Evolutionary conservation across 78 protist species (phyloP).

Genomic region (Planoprotostelium fungivorum): DNA sequence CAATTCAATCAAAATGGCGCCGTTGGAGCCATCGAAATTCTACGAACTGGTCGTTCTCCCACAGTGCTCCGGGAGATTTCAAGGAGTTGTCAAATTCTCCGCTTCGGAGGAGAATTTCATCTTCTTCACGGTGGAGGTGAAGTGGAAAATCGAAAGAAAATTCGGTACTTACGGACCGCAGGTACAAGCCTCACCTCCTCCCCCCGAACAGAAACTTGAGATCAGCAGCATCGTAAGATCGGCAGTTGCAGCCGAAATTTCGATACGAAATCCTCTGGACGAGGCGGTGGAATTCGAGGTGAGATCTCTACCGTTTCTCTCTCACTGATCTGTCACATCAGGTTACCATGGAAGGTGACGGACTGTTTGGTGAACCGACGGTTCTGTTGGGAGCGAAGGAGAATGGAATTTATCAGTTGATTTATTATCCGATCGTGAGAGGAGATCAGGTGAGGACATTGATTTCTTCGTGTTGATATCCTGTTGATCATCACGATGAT

Average conservation of each 20-base stretch:
- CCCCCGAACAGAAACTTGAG: slow-evolving; percentile 19
- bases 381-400: slow-evolving; percentile 1
- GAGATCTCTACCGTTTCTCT: background rate
- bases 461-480: too few relatives aligned
- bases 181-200: slow-evolving; percentile 29
- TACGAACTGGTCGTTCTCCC: slow-evolving; percentile 3
- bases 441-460: slow-evolving; percentile 16
- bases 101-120: slow-evolving; percentile 41
- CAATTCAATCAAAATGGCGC: background rate
- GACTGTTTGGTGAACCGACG: slow-evolving; percentile 14
- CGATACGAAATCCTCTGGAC: slow-evolving; percentile 25
- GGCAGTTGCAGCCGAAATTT: slow-evolving; percentile 49
- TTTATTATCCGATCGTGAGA: slow-evolving; percentile 43
- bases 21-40: background rate
- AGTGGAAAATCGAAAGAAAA: background rate
- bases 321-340: background rate
- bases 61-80: background rate
- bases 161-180: background rate
- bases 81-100: slow-evolving; percentile 49
- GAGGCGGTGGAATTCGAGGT: background rate
- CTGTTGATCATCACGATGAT: too few relatives aligned
- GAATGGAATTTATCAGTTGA: slow-evolving; percentile 8
- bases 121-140: slow-evolving; percentile 60
- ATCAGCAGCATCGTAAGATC: slow-evolving; percentile 19
- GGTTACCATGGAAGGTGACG: slow-evolving; percentile 16